Percentiles rank a stretch among this genome's conserved stretches.
Evolutionary conservation across 768 basidiomycete species (phyloP).

Genomic region (Boletus speciosus): DNA sequence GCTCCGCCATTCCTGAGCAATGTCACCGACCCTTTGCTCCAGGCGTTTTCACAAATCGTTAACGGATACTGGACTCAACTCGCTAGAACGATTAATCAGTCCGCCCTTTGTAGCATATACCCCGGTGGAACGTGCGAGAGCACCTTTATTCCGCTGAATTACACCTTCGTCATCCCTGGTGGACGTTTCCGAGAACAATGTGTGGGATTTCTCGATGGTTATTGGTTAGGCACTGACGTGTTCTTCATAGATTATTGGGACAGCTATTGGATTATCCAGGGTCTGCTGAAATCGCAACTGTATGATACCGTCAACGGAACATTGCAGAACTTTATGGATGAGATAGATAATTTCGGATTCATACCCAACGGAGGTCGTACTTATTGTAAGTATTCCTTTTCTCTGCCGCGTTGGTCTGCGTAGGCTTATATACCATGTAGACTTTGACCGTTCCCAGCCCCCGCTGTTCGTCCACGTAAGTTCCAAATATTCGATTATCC

Average conservation of each 20-base stretch:
- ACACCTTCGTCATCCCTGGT: slow-evolving; percentile 90
- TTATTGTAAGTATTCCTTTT: slow-evolving; percentile 55
- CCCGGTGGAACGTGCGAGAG: slow-evolving; percentile 64
- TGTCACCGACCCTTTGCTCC: slow-evolving; percentile 64
- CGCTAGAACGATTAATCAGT: slow-evolving; percentile 68
- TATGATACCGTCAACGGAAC: slow-evolving; percentile 70
- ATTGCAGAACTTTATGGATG: slow-evolving; percentile 93
- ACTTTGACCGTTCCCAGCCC: slow-evolving; percentile 89
- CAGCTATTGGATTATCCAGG: slow-evolving; percentile 86
- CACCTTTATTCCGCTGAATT: slow-evolving; percentile 83
- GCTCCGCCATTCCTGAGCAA: slow-evolving; percentile 68
- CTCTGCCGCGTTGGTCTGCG: neutral
- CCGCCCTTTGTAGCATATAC: slow-evolving; percentile 55
- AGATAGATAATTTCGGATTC: slow-evolving; percentile 80
- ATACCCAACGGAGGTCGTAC: slow-evolving; percentile 93
- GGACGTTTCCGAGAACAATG: slow-evolving; percentile 83
- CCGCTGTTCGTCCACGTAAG: slow-evolving; percentile 80
- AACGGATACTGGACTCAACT: slow-evolving; percentile 84
- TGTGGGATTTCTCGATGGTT: slow-evolving; percentile 36
- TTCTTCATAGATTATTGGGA: slow-evolving; percentile 49
- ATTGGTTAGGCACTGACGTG: neutral
- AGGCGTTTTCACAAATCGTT: slow-evolving; percentile 74
- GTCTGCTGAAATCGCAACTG: slow-evolving; percentile 78
- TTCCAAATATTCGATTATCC: neutral
- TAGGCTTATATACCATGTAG: slow-evolving; percentile 31